Evolutionary conservation across 768 basidiomycete species (phyloP), one percentile per base, ranked within the genome.

Genomic region (Suillus americanus): DNA sequence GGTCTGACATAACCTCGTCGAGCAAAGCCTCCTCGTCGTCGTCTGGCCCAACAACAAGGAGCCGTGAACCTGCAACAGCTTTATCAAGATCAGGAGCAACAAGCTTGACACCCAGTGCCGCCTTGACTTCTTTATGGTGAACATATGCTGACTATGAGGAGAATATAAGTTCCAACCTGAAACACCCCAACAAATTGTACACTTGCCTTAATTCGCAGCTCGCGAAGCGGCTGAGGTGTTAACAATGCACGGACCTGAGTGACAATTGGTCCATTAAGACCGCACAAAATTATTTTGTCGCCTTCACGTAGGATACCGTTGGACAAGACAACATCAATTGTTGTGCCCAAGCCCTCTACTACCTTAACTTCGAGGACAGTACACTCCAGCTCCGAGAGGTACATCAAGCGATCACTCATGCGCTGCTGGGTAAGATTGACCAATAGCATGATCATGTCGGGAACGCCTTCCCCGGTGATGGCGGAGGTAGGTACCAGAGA

Each of bases 351-450:
- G 71, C 97, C 97, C 79, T 99, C 97, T 69, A 99, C 88, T 66
- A 98, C 93, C 83, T 99, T 99, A 75, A 99, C 97, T 77, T 99
- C 97, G 64, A 99, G 86, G 13, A 99, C 94, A 7, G 97, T 99
- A 77, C 97, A 98, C 79, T 98, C 95, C 51, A 99, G 83, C 73
- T 97, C 95, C 37, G 95, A 93, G 65, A 99, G 85, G 79, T 99
- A 99, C 97, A 99, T 99, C 66, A 99, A 84, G 50, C 91, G 86
- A 75, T 96, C 93, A 76, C 91, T 95, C 97, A 99, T 97, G 65
- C 97, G 88, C 79, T 97, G 91, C 76, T 99, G 97, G 18, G 97
- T 99, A 62, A 99, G 85, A 76, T 97, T 96, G 79, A 98, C 87
- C 73, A 99, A 88, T 33, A 99, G 84, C 93, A 96, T 94, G 80